A percentile compares a stretch with the other conserved stretches of the same genome.
Conservation (phyloP, 371 early-diverging fungal species). For the Actinomucor elegans region DNA sequence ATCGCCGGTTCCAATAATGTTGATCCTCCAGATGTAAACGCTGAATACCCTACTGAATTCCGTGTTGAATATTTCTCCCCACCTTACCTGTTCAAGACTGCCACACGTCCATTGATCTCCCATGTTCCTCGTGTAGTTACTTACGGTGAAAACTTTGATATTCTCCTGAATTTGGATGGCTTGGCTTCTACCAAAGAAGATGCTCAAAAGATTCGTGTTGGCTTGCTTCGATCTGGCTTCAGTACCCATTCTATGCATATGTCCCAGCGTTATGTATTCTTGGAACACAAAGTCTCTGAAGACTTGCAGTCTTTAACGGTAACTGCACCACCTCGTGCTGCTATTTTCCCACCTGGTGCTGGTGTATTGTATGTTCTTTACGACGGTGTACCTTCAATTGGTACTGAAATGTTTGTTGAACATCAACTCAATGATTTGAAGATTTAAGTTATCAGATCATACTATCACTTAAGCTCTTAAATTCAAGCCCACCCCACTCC, state of each 20-base stretch:
- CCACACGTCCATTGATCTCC: conserved; percentile 50
- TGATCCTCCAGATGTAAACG: conserved; percentile 44
- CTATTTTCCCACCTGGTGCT: conserved; percentile 63
- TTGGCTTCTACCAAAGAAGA: conserved; percentile 9
- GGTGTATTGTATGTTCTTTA: conserved; percentile 58
- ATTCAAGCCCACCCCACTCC: too few relatives aligned
- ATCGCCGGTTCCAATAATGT: conserved; percentile 52
- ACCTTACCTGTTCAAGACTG: conserved; percentile 56
- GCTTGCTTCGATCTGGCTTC: conserved; percentile 53
- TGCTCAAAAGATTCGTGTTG: conserved; percentile 42
- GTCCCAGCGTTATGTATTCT: conserved; percentile 58
- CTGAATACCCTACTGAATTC: conserved; percentile 61
- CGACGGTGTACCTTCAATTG: conserved; percentile 56
- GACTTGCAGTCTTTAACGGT: conserved; percentile 39
- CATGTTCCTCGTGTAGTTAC: conserved; percentile 47
- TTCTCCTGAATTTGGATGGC: conserved; percentile 39
- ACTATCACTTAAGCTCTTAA: too few relatives aligned
- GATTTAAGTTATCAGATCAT: too few relatives aligned
- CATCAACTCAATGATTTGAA: conserved; percentile 15
- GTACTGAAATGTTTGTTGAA: conserved; percentile 40
- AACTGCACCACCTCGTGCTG: conserved; percentile 56
- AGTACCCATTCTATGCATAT: conserved; percentile 69
- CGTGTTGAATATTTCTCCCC: conserved; percentile 69
- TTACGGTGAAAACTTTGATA: conserved; percentile 40
- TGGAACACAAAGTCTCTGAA: conserved; percentile 26